Evolutionary conservation across 768 basidiomycete genomes (phyloP), one percentile per base, ranked within the genome.

Genomic region (Phylloporus sp.): DNA sequence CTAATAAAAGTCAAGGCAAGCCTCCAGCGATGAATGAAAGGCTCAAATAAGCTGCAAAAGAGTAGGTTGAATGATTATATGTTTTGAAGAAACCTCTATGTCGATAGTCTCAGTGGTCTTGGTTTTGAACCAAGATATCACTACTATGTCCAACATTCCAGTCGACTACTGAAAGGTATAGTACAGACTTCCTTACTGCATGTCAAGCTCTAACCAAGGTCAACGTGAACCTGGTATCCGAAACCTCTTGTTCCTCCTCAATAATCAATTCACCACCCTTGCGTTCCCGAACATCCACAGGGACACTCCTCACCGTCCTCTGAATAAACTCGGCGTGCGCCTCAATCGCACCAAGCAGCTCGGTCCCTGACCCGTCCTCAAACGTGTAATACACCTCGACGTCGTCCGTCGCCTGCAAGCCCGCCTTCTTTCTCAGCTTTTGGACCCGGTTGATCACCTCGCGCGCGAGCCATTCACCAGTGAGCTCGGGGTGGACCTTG

Each of bases 361-460:
- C 87, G 20, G 72, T 72, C 11, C 87, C 86, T 8, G 75, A 60
- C 23, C 83, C 88, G 13, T 80, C 79, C 61, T 86, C 84, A 66
- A 95, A 89, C 52, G 71, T 71, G 73, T 94, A 94, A 72, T 85
- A 95, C 35, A 97, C 80, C 47, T 90, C 79, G 26, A 97, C 85
- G 64, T 97, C 91, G 65, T 99, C 97, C 7, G 93, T 94, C 20
- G 95, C 87, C 70, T 94, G 92, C 66, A 62, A 58, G n/a, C n/a
- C n/a, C n/a, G n/a, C 94, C 70, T 94, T 92, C 75, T 99, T 99
- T 60, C 97, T 80, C 54, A 97, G 75, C 67, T 91, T 92, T 74
- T 99, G 97, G 36, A 97, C 86, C 49, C 95, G 86, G 59, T 94
- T 95, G 57, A 88, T 87, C 57, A 97, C 70, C 69, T 95, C 91